Conservation (phyloP, 2,329 filamentous ascomycete genomes). For the Aspergillus caelatus region DNA sequence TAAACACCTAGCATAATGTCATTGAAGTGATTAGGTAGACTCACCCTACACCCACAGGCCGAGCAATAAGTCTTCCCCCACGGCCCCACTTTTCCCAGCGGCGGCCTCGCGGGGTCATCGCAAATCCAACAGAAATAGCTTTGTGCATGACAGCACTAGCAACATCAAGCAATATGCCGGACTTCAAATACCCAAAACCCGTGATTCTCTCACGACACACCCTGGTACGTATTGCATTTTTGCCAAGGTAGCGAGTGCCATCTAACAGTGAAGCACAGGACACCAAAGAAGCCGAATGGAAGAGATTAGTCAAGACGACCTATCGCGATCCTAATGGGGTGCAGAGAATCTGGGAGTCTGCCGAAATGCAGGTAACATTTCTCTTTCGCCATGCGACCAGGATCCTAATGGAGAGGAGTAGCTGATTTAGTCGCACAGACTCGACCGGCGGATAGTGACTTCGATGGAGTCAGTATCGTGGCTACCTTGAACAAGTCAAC, state of each 20-base stretch:
- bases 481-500: slow-evolving; percentile 58
- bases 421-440: slow-evolving; percentile 32
- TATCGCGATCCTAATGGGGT: slow-evolving; percentile 48
- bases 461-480: slow-evolving; percentile 63
- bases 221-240: background rate
- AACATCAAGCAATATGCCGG: background rate
- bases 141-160: background rate
- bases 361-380: slow-evolving; percentile 43
- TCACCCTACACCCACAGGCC: too few relatives aligned
- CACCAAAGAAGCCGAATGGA: slow-evolving; percentile 46
- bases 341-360: slow-evolving; percentile 48
- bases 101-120: background rate
- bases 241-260: too few relatives aligned
- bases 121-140: background rate
- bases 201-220: background rate
- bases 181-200: background rate
- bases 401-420: background rate
- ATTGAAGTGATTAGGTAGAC: background rate
- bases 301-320: slow-evolving; percentile 44
- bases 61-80: background rate
- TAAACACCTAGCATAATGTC: too few relatives aligned
- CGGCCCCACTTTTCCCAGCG: background rate
- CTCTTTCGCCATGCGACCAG: background rate
- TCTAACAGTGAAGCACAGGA: slow-evolving; percentile 27
- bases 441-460: slow-evolving; percentile 55